Evolutionary conservation across 768 basidiomycete species (phyloP).

Genomic region (Amanita exitialis): DNA sequence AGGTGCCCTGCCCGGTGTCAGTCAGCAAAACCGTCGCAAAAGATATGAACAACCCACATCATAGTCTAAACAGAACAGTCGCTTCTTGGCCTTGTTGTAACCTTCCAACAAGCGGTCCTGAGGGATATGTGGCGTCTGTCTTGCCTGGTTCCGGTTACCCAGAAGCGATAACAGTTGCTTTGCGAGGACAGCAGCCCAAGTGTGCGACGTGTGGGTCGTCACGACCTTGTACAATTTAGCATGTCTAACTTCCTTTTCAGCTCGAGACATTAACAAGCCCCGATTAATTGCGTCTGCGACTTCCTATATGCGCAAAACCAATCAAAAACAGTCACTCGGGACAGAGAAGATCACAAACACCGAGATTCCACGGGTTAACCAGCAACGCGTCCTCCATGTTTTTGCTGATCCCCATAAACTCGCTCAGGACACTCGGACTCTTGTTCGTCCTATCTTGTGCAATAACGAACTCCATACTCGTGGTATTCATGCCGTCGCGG

Average conservation of each 20-base stretch:
- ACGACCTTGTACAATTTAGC: conserved; percentile 72
- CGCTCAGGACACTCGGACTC: conserved; percentile 84
- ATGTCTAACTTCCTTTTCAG: conserved; percentile 71
- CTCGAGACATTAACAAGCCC: conserved; percentile 71
- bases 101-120: conserved; percentile 41
- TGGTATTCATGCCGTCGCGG: conserved; percentile 98
- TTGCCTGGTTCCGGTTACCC: conserved; percentile 66
- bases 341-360: conserved; percentile 34
- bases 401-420: conserved; percentile 96
- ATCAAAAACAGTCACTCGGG: not conserved
- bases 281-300: conserved; percentile 86
- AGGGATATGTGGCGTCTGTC: conserved; percentile 80
- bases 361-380: conserved; percentile 95
- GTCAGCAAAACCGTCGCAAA: not conserved
- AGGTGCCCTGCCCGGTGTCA: conserved; percentile 58
- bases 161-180: conserved; percentile 84
- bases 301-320: conserved; percentile 33
- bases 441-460: conserved; percentile 81
- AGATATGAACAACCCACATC: conserved; percentile 48
- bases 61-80: conserved; percentile 93
- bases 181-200: conserved; percentile 86
- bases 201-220: conserved; percentile 87
- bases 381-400: conserved; percentile 84
- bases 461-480: conserved; percentile 95
- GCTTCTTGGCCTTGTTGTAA: conserved; percentile 67